Percentiles rank a stretch among this genome's conserved stretches.
These are phyloP conservation scores for Taphrina betulina DNA, from an alignment of 1,139 yeast genomes.

Conservation along the genomic window DNA sequence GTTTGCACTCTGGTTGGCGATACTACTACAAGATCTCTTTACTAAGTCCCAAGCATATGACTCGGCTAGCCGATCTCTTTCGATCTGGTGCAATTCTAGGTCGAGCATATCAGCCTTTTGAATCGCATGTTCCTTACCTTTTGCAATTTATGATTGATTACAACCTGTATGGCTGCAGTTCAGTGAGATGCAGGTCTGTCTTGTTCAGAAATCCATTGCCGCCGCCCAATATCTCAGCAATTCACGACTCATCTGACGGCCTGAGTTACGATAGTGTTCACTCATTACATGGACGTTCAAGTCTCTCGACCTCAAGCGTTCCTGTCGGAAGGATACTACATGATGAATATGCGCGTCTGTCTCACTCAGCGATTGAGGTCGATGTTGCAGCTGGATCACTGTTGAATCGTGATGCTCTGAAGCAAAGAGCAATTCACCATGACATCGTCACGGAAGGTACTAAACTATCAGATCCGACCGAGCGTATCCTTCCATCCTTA, in stretches of 20 bases:
- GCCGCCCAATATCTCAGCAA: slow-evolving; percentile 16
- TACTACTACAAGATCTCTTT: slow-evolving; percentile 67
- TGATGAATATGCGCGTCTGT: slow-evolving; percentile 52
- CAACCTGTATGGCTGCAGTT: slow-evolving; percentile 80
- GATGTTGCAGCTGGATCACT: slow-evolving; percentile 65
- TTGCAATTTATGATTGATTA: slow-evolving; percentile 80
- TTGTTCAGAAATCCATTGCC: slow-evolving; percentile 37
- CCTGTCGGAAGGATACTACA: slow-evolving; percentile 34
- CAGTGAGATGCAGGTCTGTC: slow-evolving; percentile 52
- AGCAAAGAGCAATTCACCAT: slow-evolving; percentile 54
- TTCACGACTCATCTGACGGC: neutral
- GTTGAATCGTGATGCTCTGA: slow-evolving; percentile 53
- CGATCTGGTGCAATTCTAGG: slow-evolving; percentile 53
- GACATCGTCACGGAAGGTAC: slow-evolving; percentile 49
- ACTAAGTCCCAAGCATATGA: slow-evolving; percentile 60
- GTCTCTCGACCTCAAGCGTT: slow-evolving; percentile 24
- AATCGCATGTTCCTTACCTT: slow-evolving; percentile 74
- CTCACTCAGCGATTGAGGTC: slow-evolving; percentile 64
- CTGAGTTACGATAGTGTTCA: slow-evolving; percentile 11
- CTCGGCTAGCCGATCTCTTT: slow-evolving; percentile 61
- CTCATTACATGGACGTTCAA: slow-evolving; percentile 22
- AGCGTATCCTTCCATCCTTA: slow-evolving; percentile 57
- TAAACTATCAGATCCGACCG: slow-evolving; percentile 35
- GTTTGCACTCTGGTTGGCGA: slow-evolving; percentile 66
- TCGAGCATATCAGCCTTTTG: slow-evolving; percentile 55